Base-by-base conservation (phyloP, 176 grass and related monocot genomes). In the Juncus effusus region DNA sequence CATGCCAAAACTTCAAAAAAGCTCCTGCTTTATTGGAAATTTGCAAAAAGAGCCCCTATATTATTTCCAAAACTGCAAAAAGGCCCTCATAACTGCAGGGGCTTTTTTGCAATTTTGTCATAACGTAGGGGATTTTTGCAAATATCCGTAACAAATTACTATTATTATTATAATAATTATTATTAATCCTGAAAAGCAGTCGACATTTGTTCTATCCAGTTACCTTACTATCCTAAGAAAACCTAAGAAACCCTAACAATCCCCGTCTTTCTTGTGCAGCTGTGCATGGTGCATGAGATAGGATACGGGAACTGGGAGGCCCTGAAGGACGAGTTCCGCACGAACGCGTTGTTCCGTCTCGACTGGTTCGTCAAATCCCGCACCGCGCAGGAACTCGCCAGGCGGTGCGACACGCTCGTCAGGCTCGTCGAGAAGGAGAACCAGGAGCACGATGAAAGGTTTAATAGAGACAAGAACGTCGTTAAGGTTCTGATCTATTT, bases 311-410 rank as follows among this genome's bases (percentile, higher is more conserved):
- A 87, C 51, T 91, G 88, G 88, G 83, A 91, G 55, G 88, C 86
- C 62, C 80, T 91, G 41, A 91, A 91, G 65, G 84, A 84, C 12
- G 88, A 84, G 45, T 91, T 87, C 64, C 80, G 83, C 40, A 81
- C 60, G 50, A 86, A 80, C 9, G 74, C 77, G 36, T 73, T 91
- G 80, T 91, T 91, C 39, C 79, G 88, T 16, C 86, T 91, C 51
- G 88, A 87, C 75, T 91, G 88, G 88, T 91, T 91, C 72, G 88
- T 91, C 58, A 85, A 91, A 54, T 91, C 88, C 6, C 81, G 88
- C 10, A 87, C 88, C 10, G 77, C 74, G 55, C 88, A 91, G 59
- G 88, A 91, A 60, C 63, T 91, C 40, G 78, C 83, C 71, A 86
- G 83, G 50, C 81, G 88, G 19, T 84, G 88, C 13, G 88, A 91